A percentile compares a stretch with the other conserved stretches of the same genome.
Conservation (phyloP, 257 asterid genomes). For the Solanum arcanum region DNA sequence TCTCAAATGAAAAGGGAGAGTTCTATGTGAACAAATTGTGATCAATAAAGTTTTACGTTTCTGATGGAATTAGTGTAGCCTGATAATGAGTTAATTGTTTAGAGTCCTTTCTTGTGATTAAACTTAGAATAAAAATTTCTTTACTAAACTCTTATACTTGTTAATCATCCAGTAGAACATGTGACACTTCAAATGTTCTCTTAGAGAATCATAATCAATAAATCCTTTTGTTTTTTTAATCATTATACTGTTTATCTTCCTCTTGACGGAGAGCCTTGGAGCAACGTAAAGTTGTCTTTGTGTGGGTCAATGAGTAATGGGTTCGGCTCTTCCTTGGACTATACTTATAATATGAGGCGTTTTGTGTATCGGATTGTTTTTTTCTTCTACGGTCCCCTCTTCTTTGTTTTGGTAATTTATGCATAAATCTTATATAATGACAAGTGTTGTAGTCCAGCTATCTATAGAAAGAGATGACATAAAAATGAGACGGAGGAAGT, state of each 20-base stretch:
- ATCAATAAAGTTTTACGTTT: slow-evolving; percentile 12
- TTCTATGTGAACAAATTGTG: slow-evolving; percentile 9
- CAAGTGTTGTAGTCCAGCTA: too few relatives aligned
- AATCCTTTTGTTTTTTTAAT: not conserved
- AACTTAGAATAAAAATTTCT: not conserved
- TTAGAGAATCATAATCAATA: not conserved
- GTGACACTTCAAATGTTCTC: not conserved
- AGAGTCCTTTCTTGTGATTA: not conserved
- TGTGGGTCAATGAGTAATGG: not conserved
- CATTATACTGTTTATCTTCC: not conserved
- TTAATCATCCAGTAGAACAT: not conserved
- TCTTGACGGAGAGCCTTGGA: not conserved
- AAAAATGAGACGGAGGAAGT: too few relatives aligned
- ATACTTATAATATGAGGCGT: not conserved
- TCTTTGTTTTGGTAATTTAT: not conserved
- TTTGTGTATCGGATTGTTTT: not conserved
- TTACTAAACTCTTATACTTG: not conserved
- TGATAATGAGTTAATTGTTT: not conserved
- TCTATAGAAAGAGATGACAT: too few relatives aligned
- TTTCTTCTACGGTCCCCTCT: too few relatives aligned
- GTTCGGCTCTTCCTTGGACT: not conserved
- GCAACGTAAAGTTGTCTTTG: not conserved
- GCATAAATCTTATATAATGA: too few relatives aligned
- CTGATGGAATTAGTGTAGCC: slow-evolving; percentile 1
- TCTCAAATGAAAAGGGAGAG: slow-evolving; percentile 12